phyloP scores from a whole-genome alignment of 208 protist genomes.

The Trypanosoma melophagium region DNA sequence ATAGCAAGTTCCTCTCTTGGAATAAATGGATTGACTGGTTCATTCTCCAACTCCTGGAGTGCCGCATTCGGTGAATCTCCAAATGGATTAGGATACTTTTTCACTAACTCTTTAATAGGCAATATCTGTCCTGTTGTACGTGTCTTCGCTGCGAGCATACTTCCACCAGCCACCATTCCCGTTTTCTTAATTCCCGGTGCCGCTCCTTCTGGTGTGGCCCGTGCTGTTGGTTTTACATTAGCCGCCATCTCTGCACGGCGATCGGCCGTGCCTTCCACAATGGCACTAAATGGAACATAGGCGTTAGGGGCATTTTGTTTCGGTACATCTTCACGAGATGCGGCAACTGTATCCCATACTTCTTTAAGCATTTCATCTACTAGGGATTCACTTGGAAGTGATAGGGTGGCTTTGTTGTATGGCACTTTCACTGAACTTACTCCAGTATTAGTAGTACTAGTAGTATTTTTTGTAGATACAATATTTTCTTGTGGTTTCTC shows the following conservation, averaged over 20 bases:
- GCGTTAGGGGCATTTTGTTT: slow-evolving; percentile 30
- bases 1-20: slow-evolving; percentile 40
- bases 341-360: slow-evolving; percentile 64
- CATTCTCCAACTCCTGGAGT: slow-evolving; percentile 59
- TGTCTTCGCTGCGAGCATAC: neutral
- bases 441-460: neutral
- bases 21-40: slow-evolving; percentile 82
- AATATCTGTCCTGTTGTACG: slow-evolving; percentile 6
- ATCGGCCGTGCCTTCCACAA: slow-evolving; percentile 59
- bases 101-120: slow-evolving; percentile 61
- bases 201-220: slow-evolving; percentile 73
- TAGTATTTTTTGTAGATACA: no score
- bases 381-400: slow-evolving; percentile 49
- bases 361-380: slow-evolving; percentile 49
- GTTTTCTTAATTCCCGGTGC: slow-evolving; percentile 68
- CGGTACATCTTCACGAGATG: slow-evolving; percentile 52
- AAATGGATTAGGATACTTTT: slow-evolving; percentile 83
- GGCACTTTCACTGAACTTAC: slow-evolving; percentile 5
- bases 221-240: slow-evolving; percentile 25
- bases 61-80: slow-evolving; percentile 64
- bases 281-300: slow-evolving; percentile 46
- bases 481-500: slow-evolving; percentile 5
- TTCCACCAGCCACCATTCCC: slow-evolving; percentile 5
- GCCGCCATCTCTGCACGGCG: slow-evolving; percentile 47
- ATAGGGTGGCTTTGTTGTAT: slow-evolving; percentile 24